A percentile compares a stretch with the other conserved stretches of the same genome.
phyloP scores from a whole-genome alignment of 2,329 filamentous ascomycete species.

The Cercospora sp. region DNA sequence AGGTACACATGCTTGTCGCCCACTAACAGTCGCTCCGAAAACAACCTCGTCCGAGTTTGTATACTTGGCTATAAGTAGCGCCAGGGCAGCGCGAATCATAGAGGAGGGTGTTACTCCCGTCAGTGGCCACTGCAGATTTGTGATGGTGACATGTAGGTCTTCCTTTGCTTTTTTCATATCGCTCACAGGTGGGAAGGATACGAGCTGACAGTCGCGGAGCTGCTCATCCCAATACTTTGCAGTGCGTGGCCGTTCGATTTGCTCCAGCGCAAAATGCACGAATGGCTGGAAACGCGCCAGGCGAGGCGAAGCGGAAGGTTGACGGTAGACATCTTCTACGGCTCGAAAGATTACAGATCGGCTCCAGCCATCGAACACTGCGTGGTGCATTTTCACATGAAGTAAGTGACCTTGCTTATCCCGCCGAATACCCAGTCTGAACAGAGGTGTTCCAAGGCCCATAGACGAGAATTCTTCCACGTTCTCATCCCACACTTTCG shows the following conservation, averaged over 20 bases:
- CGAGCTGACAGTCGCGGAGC: background rate
- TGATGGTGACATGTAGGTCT: background rate
- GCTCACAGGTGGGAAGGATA: background rate
- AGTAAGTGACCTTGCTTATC: background rate
- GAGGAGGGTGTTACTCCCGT: constrained; percentile 3
- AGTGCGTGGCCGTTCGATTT: background rate
- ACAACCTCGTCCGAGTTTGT: constrained; percentile 8
- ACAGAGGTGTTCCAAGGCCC: background rate
- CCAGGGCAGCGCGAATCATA: constrained; percentile 11
- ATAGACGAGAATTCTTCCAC: background rate
- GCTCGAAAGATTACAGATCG: constrained; percentile 18
- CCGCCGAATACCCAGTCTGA: background rate
- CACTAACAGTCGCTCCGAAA: constrained; percentile 14
- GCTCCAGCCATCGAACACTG: constrained; percentile 13
- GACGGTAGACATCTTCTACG: constrained; percentile 21
- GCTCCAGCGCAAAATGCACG: background rate
- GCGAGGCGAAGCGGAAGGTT: background rate
- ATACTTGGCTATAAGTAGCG: constrained; percentile 9
- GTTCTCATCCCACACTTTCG: background rate
- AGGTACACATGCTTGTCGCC: constrained; percentile 13
- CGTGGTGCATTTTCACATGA: constrained; percentile 22
- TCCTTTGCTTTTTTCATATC: background rate
- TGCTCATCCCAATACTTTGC: background rate
- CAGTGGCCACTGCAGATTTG: background rate
- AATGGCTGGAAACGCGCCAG: background rate